Conservation (phyloP, 345 rosid species). For the Populus alba region DNA sequence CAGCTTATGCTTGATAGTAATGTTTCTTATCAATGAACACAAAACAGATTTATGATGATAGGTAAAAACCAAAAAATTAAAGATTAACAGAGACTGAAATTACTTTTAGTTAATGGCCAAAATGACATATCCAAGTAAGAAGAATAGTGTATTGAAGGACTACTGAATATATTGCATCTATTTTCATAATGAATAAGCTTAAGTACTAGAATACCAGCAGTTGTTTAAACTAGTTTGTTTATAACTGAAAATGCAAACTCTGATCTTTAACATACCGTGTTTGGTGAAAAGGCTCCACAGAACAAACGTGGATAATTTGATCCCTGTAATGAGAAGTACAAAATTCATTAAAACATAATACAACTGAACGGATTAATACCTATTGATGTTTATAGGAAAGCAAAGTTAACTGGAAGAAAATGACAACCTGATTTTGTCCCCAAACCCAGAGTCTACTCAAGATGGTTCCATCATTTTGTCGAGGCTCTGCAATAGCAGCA, state of each 20-base stretch:
- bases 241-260: slow-evolving; percentile 4
- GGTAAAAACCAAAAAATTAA: not conserved
- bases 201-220: not conserved
- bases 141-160: not conserved
- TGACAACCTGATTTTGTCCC: slow-evolving; percentile 93
- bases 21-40: not conserved
- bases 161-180: not conserved
- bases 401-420: not conserved
- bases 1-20: not conserved
- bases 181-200: not conserved
- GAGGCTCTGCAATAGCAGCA: slow-evolving; percentile 79
- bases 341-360: not conserved
- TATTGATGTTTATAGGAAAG: not conserved
- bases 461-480: slow-evolving; percentile 66
- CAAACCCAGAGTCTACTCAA: slow-evolving; percentile 96
- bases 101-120: no score
- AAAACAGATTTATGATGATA: not conserved
- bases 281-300: slow-evolving; percentile 77
- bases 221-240: not conserved
- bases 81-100: no score
- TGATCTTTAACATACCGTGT: slow-evolving; percentile 44
- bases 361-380: not conserved
- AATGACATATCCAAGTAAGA: no score
- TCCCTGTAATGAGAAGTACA: slow-evolving; percentile 48
- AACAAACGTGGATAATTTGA: slow-evolving; percentile 82